phyloP scores from a whole-genome alignment of 176 grass and related monocot genomes.

The Themeda triandra region DNA sequence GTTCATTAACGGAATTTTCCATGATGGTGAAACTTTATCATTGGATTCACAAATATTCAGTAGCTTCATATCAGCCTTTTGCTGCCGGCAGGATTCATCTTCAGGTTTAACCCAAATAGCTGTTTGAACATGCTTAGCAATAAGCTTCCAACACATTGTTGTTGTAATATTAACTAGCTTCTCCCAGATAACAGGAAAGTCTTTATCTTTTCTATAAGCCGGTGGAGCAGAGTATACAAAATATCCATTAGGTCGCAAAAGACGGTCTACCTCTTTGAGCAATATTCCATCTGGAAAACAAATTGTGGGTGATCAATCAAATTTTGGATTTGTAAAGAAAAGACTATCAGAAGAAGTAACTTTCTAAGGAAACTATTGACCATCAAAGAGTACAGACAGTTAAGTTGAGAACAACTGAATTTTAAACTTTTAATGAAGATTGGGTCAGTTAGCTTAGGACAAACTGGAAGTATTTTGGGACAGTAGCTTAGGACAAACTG shows the following conservation, averaged over 20 bases:
- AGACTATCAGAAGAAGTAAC: not conserved
- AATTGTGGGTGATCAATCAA: not conserved
- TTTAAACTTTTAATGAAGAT: slow-evolving; percentile 22
- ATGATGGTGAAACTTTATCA: slow-evolving; percentile 57
- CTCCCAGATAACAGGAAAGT: slow-evolving; percentile 85
- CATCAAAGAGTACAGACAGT: not conserved
- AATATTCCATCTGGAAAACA: slow-evolving; percentile 86
- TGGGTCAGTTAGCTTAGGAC: not conserved
- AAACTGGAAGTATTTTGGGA: not conserved
- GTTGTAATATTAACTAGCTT: slow-evolving; percentile 79
- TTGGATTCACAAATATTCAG: slow-evolving; percentile 55
- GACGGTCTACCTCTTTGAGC: slow-evolving; percentile 92
- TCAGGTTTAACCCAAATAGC: slow-evolving; percentile 93
- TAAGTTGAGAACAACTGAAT: not conserved
- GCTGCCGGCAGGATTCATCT: slow-evolving; percentile 59
- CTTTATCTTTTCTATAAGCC: slow-evolving; percentile 93
- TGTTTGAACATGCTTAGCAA: slow-evolving; percentile 86
- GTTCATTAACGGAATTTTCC: slow-evolving; percentile 75
- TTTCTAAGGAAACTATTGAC: slow-evolving; percentile 6
- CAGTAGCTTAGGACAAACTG: not conserved
- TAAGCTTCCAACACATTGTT: slow-evolving; percentile 93
- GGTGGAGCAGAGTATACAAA: slow-evolving; percentile 99
- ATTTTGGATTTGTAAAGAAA: slow-evolving; percentile 5
- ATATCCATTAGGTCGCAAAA: slow-evolving; percentile 83
- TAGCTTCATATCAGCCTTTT: slow-evolving; percentile 68